Percentiles rank a stretch among this genome's conserved stretches.
Conservation (phyloP, 129 eudicot genomes). For the Apium graveolens region DNA sequence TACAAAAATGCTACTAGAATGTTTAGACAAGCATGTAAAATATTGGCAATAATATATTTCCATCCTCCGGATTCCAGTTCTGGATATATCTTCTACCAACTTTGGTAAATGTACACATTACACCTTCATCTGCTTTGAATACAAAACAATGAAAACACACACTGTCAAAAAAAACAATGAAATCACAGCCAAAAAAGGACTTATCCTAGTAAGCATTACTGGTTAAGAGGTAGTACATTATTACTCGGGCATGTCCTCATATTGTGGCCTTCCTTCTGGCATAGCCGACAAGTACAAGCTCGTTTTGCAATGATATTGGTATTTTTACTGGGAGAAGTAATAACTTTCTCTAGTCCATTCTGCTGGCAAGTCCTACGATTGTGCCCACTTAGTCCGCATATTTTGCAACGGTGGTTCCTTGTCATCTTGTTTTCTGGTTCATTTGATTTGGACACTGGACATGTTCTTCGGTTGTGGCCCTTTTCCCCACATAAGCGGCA, state of each 20-base stretch:
- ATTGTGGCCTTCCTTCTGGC: conserved; percentile 41
- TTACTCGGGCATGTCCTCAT: conserved; percentile 35
- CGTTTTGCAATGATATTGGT: conserved; percentile 15
- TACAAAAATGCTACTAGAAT: background rate
- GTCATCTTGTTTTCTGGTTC: conserved; percentile 12
- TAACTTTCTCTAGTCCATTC: background rate
- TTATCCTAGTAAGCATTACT: background rate
- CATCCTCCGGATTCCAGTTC: background rate
- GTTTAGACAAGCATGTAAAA: background rate
- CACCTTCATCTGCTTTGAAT: background rate
- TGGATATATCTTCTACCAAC: background rate
- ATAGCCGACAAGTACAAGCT: conserved; percentile 31
- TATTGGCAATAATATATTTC: too few relatives aligned
- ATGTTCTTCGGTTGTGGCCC: conserved; percentile 85
- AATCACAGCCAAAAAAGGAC: too few relatives aligned
- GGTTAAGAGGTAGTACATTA: background rate
- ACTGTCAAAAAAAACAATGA: background rate
- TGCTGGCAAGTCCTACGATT: conserved; percentile 65
- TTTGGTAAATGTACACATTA: background rate
- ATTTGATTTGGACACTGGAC: conserved; percentile 30
- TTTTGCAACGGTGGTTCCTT: conserved; percentile 42
- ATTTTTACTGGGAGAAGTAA: conserved; percentile 5
- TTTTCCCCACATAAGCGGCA: conserved; percentile 66
- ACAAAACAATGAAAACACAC: background rate
- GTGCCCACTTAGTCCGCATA: conserved; percentile 61